Evolutionary conservation across 2,329 filamentous ascomycete genomes (phyloP).

Genomic region (Alternaria metachromatica): DNA sequence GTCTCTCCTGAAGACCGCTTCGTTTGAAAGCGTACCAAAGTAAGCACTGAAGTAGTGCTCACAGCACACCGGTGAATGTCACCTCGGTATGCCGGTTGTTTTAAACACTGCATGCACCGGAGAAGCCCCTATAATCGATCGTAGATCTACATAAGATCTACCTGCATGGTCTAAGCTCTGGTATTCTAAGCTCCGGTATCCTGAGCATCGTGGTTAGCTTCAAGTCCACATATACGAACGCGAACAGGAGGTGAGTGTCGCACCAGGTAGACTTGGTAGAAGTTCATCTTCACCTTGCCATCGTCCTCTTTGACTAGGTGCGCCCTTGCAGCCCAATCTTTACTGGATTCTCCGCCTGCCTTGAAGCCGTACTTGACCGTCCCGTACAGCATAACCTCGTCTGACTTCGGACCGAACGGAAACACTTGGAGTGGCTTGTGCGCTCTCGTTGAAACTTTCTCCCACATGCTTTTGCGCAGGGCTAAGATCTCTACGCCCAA

Average conservation of each 20-base stretch:
- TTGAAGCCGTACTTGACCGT: conserved; percentile 61
- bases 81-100: background rate
- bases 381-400: conserved; percentile 63
- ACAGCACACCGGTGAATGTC: background rate
- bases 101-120: background rate
- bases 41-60: background rate
- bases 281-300: conserved; percentile 61
- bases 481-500: conserved; percentile 56
- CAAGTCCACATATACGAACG: background rate
- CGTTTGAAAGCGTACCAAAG: background rate
- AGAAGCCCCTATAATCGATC: background rate
- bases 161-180: conserved; percentile 17
- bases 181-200: conserved; percentile 18
- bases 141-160: conserved; percentile 7
- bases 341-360: conserved; percentile 53
- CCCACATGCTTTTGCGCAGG: conserved; percentile 61
- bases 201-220: conserved; percentile 13
- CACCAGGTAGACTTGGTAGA: conserved; percentile 64
- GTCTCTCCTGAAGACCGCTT: background rate
- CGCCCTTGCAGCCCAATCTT: conserved; percentile 64
- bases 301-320: conserved; percentile 59
- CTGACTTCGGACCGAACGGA: conserved; percentile 54
- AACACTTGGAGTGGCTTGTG: conserved; percentile 59
- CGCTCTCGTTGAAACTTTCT: conserved; percentile 55
- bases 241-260: conserved; percentile 33